Percentiles rank a stretch among this genome's conserved stretches.
Evolutionary conservation across 2,329 filamentous ascomycete genomes (phyloP).

Genomic region (Corinectria fuckeliana): DNA sequence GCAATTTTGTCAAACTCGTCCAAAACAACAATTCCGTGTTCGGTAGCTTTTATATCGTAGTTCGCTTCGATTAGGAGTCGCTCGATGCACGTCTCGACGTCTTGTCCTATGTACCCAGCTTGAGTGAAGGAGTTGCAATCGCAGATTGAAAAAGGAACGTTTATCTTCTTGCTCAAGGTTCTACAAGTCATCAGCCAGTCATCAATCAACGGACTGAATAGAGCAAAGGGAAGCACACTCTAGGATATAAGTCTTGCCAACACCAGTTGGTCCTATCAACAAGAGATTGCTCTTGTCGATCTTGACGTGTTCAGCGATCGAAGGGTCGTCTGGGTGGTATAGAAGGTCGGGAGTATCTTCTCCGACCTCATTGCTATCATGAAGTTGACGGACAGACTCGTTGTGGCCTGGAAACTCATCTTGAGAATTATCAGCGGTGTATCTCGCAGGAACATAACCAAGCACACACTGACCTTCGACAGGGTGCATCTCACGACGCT

Average conservation of each 20-base stretch:
- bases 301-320: conserved; percentile 61
- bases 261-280: conserved; percentile 88
- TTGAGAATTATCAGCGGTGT: conserved; percentile 49
- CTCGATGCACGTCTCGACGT: conserved; percentile 95
- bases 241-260: conserved; percentile 95
- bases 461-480: conserved; percentile 71
- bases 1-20: conserved; percentile 99
- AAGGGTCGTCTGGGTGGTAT: conserved; percentile 56
- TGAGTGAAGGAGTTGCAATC: conserved; percentile 97
- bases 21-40: conserved; percentile 92
- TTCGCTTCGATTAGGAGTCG: conserved; percentile 88
- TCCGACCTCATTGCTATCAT: conserved; percentile 44
- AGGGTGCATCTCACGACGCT: conserved; percentile 68
- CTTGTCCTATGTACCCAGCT: conserved; percentile 96
- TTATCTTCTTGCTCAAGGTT: conserved; percentile 89
- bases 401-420: conserved; percentile 63
- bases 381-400: conserved; percentile 53
- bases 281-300: conserved; percentile 97
- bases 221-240: conserved; percentile 53
- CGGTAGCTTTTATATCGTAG: conserved; percentile 83
- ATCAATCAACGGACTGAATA: not conserved
- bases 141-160: conserved; percentile 93
- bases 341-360: conserved; percentile 49
- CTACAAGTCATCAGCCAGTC: conserved; percentile 53
- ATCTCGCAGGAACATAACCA: conserved; percentile 38